Evolutionary conservation across 192 early-diverging fungal genomes (phyloP), one percentile per base, ranked within the genome.

Genomic region (Entomortierella chlamydospora): DNA sequence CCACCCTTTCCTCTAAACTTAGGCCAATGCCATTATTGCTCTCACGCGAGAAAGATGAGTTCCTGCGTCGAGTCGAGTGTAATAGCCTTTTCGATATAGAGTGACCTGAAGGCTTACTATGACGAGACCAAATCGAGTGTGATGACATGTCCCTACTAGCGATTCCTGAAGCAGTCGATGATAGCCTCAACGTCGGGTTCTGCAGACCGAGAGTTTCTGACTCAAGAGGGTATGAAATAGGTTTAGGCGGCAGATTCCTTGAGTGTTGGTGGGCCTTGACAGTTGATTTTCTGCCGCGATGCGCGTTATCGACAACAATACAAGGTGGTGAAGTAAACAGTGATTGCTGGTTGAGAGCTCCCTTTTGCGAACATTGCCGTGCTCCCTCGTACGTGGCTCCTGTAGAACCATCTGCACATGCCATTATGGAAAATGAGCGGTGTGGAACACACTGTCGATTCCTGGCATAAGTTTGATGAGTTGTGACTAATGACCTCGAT

Each of bases 351-450:
- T 56, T 39, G 42, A 70, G 29, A 10, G 47, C 56, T 22, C 64
- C 60, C 17, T 52, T 63, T 62, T 61, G 72, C 41, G 74, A 30
- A 41, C 60, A 63, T 12, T 50, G 34, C 43, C 51, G 29, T 25
- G 57, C 39, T 2, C 64, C 47, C 49, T 77, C 58, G 2, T 67
- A 34, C 3, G 57, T 29, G 11, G 70, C 12, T 29, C 45, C 37
- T 20, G 47, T 8, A 0, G 64, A 50, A 4, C 52, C 50, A 18
- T 78, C 67, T 1, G 61, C 6, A 31, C 50, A 78, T 31, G 61
- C 74, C 26, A 64, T 61, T 26, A 60, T 52, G 0, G 74, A 78
- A 26, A 70, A 78, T 25, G 74, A 70, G 17, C 74, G 74, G 17
- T 61, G 63, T 43, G 59, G 20, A 12, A 41, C 25, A 8, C n/a